A percentile compares a stretch with the other conserved stretches of the same genome.
These are phyloP conservation scores for Stentor coeruleus DNA, from an alignment of 73 alveolate species.

Conservation along the genomic window DNA sequence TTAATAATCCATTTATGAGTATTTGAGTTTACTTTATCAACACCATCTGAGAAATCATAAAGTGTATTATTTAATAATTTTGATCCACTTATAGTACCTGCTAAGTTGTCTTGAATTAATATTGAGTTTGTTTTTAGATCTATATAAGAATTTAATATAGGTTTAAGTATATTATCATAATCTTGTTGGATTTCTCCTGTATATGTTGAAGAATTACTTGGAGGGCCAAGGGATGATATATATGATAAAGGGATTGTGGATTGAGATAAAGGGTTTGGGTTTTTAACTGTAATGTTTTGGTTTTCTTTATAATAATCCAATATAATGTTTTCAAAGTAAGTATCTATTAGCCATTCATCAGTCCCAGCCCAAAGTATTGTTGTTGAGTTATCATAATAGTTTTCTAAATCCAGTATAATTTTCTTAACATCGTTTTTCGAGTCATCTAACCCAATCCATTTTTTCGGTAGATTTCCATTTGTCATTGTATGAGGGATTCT, in stretches of 20 bases:
- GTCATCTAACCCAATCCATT: background rate
- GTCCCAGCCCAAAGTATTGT: background rate
- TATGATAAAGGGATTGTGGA: background rate
- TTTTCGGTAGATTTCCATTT: background rate
- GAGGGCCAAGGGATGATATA: background rate
- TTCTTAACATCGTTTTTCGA: no score
- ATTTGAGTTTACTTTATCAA: background rate
- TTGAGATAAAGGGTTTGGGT: background rate
- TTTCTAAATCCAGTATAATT: background rate
- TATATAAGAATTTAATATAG: no score
- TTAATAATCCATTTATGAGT: background rate
- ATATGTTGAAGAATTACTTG: background rate
- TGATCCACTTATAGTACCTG: background rate
- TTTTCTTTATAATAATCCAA: background rate
- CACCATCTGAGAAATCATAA: background rate
- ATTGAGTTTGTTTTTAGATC: background rate
- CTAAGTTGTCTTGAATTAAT: background rate
- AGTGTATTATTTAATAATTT: no score
- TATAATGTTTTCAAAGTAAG: background rate
- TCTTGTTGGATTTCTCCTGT: background rate
- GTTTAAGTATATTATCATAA: background rate
- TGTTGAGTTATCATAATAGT: background rate
- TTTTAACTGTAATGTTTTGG: background rate
- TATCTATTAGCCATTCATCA: background rate
- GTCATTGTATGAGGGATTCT: background rate